phyloP scores from a whole-genome alignment of 1,284 basidiomycete genomes.

The Cystobasidium slooffiae region DNA sequence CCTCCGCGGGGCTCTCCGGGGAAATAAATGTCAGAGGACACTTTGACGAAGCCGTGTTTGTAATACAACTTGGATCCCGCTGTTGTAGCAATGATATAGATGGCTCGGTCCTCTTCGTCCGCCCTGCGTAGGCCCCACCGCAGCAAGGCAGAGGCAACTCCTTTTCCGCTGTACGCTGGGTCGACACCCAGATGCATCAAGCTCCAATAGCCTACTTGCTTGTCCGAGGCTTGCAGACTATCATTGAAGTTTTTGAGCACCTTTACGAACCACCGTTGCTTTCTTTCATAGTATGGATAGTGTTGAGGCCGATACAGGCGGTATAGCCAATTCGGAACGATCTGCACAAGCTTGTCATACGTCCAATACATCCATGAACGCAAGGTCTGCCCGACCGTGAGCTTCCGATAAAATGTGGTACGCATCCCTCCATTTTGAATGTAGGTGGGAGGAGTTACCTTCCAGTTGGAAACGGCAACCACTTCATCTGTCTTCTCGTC shows the following conservation, averaged over 20 bases:
- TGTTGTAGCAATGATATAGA: slow-evolving; percentile 30
- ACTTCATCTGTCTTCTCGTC: not conserved
- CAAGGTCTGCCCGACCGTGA: not conserved
- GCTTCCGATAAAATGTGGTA: not conserved
- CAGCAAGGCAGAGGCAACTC: slow-evolving; percentile 11
- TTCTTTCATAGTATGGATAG: not conserved
- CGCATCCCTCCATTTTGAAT: not conserved
- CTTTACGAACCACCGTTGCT: slow-evolving; percentile 8
- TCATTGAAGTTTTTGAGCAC: not conserved
- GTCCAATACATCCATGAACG: slow-evolving; percentile 15
- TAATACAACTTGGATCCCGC: slow-evolving; percentile 16
- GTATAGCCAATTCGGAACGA: slow-evolving; percentile 13
- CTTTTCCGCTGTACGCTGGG: slow-evolving; percentile 11
- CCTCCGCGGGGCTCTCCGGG: slow-evolving; percentile 25
- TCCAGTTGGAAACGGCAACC: slow-evolving; percentile 15
- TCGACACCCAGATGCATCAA: slow-evolving; percentile 17
- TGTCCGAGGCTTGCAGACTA: not conserved
- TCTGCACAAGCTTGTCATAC: slow-evolving; percentile 7
- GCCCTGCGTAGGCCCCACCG: slow-evolving; percentile 31
- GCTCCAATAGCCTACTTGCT: slow-evolving; percentile 9
- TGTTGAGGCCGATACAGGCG: not conserved
- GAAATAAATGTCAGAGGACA: slow-evolving; percentile 12
- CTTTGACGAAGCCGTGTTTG: slow-evolving; percentile 15
- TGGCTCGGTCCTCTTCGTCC: slow-evolving; percentile 19
- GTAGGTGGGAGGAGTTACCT: not conserved